Evolutionary conservation across 306 rosid species (phyloP).

Genomic region (Lagenaria siceraria): DNA sequence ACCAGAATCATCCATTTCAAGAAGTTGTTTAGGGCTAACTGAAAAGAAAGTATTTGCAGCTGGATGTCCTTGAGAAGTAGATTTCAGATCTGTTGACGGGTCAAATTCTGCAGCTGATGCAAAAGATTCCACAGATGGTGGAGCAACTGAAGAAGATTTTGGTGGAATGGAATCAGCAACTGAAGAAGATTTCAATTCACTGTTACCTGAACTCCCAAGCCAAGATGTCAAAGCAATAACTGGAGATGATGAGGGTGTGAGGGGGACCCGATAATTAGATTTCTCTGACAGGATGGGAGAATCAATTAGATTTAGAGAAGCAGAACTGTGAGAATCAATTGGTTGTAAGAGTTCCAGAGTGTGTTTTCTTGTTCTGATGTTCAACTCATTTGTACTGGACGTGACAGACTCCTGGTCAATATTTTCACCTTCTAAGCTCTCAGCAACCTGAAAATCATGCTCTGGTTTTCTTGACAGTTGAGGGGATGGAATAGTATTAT

Average conservation of each 20-base stretch:
- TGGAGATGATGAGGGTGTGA: constrained; percentile 46
- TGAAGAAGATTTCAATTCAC: constrained; percentile 45
- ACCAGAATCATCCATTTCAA: constrained; percentile 85
- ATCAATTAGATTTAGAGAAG: constrained; percentile 43
- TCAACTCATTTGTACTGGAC: constrained; percentile 53
- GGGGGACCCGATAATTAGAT: constrained; percentile 49
- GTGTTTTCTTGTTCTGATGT: constrained; percentile 37
- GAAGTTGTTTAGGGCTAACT: constrained; percentile 63
- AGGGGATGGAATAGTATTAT: constrained; percentile 20
- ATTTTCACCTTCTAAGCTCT: constrained; percentile 52
- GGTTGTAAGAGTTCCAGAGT: constrained; percentile 29
- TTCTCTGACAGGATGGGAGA: constrained; percentile 82
- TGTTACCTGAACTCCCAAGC: constrained; percentile 60
- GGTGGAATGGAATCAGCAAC: constrained; percentile 10
- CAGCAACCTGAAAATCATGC: constrained; percentile 35
- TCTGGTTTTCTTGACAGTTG: constrained; percentile 32
- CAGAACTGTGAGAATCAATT: constrained; percentile 63
- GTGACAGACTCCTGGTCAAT: constrained; percentile 58
- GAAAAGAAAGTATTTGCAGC: constrained; percentile 45
- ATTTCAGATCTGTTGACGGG: constrained; percentile 53
- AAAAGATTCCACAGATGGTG: constrained; percentile 61
- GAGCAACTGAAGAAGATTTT: constrained; percentile 35
- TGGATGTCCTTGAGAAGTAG: constrained; percentile 51
- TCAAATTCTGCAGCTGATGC: constrained; percentile 45
- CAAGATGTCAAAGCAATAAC: constrained; percentile 72